These are phyloP conservation scores for Lentinula aciculospora DNA, from an alignment of 768 basidiomycete species.

Conservation along the genomic window DNA sequence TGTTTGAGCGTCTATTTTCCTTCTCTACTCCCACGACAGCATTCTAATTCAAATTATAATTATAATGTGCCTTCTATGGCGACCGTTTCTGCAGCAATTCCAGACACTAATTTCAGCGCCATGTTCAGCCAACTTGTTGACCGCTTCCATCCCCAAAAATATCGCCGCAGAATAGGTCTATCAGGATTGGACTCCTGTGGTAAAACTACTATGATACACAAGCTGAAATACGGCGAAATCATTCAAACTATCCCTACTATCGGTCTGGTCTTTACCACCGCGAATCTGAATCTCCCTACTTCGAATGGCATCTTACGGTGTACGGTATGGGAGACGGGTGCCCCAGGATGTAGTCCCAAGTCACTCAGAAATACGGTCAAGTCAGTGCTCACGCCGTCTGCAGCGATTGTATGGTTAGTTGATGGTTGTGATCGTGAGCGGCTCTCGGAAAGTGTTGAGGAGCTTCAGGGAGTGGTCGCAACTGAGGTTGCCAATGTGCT, in stretches of 20 bases:
- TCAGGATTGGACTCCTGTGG: conserved; percentile 33
- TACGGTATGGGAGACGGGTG: conserved; percentile 32
- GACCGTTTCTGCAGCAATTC: background rate
- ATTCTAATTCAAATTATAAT: no score
- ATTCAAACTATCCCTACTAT: conserved; percentile 34
- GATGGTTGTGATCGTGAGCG: conserved; percentile 48
- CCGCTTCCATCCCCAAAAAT: background rate
- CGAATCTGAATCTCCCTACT: conserved; percentile 35
- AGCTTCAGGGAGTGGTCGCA: conserved; percentile 22
- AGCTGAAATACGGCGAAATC: conserved; percentile 32
- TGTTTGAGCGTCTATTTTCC: no score
- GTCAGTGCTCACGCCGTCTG: conserved; percentile 27
- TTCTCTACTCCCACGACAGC: no score
- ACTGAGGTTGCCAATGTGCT: background rate
- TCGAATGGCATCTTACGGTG: conserved; percentile 26
- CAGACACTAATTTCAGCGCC: background rate
- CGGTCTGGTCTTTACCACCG: conserved; percentile 46
- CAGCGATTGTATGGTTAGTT: conserved; percentile 63
- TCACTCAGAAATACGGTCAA: conserved; percentile 36
- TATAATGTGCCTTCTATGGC: no score
- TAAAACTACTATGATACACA: conserved; percentile 43
- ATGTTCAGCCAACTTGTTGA: background rate
- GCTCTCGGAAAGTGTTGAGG: conserved; percentile 46
- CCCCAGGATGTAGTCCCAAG: conserved; percentile 62
- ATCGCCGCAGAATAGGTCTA: background rate